Evolutionary conservation across 257 asterid genomes (phyloP), one percentile per base, ranked within the genome.

Genomic region (Pogostemon cablin): DNA sequence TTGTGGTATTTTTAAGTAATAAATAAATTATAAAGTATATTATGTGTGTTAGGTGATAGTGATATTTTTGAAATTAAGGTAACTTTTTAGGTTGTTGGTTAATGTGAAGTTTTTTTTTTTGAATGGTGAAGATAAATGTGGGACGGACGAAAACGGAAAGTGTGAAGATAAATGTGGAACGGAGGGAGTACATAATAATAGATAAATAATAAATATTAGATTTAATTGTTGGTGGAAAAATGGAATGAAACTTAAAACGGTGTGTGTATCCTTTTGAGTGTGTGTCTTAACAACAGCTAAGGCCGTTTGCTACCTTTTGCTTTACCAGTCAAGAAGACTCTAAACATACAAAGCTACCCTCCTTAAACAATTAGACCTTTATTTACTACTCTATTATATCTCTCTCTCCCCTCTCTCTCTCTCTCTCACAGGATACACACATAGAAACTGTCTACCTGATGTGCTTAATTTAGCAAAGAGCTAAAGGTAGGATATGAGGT

Each of bases 321-420:
- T 89, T 91, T 92, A 67, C 67, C 84, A 77, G 92, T 87, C 88
- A 89, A 86, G 84, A 78, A 74, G 69, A 79, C 82, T 6, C 75
- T 55, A 43, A 68, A 65, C 72, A 75, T 32, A 73, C 72, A 79
- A 68, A 62, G 75, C 74, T 42, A 64, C 55, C 42, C 61, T 43
- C 15, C 65, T 50, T 65, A 56, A n/a, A 41, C 67, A 41, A 37
- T 7, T 38, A 6, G 8, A 46, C 12, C 84, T 81, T 83, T 72
- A 55, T 69, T 59, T 62, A 65, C 72, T 54, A 57, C 63, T 61
- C 3, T n/a, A 52, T 9, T 35, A 57, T 46, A 38, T 72, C 78
- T 74, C 69, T 65, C 44, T 60, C 50, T 72, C 79, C 44, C 58
- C 72, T 39, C 55, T 40, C 47, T 42, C 9, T 49, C 52, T 75